These are phyloP conservation scores for Candida hispaniensis DNA, from an alignment of 805 yeast genomes.

Conservation along the genomic window DNA sequence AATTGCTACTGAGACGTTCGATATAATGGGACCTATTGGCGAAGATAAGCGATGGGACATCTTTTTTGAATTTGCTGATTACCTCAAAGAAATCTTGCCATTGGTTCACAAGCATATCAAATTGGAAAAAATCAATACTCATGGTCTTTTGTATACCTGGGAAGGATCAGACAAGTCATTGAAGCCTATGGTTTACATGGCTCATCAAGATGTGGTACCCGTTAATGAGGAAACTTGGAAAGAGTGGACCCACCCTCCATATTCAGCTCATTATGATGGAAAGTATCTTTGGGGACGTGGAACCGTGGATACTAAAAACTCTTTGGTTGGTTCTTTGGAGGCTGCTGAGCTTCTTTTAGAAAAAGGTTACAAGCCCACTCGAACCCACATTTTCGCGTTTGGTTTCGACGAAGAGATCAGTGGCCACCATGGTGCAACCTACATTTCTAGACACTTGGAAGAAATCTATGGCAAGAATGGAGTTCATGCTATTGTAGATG, in stretches of 20 bases:
- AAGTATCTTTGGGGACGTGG: slow-evolving; percentile 67
- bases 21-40: slow-evolving; percentile 40
- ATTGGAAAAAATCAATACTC: slow-evolving; percentile 46
- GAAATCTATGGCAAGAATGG: slow-evolving; percentile 51
- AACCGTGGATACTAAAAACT: slow-evolving; percentile 60
- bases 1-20: slow-evolving; percentile 55
- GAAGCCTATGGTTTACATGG: slow-evolving; percentile 59
- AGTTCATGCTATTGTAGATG: slow-evolving; percentile 59
- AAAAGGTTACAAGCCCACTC: slow-evolving; percentile 45
- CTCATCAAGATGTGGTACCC: slow-evolving; percentile 79
- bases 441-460: slow-evolving; percentile 38
- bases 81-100: slow-evolving; percentile 47
- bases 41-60: slow-evolving; percentile 42
- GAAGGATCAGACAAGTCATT: slow-evolving; percentile 40
- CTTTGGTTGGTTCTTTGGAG: slow-evolving; percentile 55
- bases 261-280: slow-evolving; percentile 57
- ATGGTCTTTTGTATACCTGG: slow-evolving; percentile 56
- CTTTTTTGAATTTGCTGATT: slow-evolving; percentile 41
- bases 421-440: slow-evolving; percentile 51
- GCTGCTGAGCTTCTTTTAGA: slow-evolving; percentile 46
- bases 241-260: slow-evolving; percentile 62
- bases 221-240: slow-evolving; percentile 44
- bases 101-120: slow-evolving; percentile 37
- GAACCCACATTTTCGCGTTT: slow-evolving; percentile 53
- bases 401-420: slow-evolving; percentile 76